These are phyloP conservation scores for Pelargonium myrrhifolium DNA, from an alignment of 441 rosid species.

Conservation along the genomic window DNA sequence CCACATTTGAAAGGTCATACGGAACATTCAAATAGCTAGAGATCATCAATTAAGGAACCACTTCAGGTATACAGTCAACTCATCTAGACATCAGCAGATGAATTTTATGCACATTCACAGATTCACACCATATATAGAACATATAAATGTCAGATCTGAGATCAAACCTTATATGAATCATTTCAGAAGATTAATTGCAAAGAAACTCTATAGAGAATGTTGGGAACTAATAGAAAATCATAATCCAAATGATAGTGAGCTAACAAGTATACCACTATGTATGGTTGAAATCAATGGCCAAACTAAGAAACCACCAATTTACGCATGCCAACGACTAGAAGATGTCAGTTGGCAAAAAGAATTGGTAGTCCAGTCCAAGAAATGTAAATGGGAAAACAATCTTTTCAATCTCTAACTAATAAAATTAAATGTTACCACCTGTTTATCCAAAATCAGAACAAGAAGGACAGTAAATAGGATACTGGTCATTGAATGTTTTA, in stretches of 20 bases:
- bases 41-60: conserved; percentile 46
- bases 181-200: not conserved
- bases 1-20: conserved; percentile 93
- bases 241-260: not conserved
- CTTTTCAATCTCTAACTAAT: not conserved
- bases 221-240: not conserved
- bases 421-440: not conserved
- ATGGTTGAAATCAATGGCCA: not conserved
- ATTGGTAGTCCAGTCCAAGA: not conserved
- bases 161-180: not conserved
- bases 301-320: not conserved
- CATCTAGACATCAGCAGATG: conserved; percentile 3
- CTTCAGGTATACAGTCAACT: conserved; percentile 8
- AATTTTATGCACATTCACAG: not conserved
- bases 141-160: not conserved
- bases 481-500: conserved; percentile 89
- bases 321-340: not conserved
- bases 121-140: not conserved
- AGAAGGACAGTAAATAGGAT: conserved; percentile 44
- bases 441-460: conserved; percentile 7
- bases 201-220: not conserved
- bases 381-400: not conserved
- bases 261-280: not conserved
- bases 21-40: conserved; percentile 94
- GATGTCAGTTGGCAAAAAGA: not conserved